Evolutionary conservation across 2,329 filamentous ascomycete genomes (phyloP).

Genomic region (Pseudopyrenochaeta lycopersici): DNA sequence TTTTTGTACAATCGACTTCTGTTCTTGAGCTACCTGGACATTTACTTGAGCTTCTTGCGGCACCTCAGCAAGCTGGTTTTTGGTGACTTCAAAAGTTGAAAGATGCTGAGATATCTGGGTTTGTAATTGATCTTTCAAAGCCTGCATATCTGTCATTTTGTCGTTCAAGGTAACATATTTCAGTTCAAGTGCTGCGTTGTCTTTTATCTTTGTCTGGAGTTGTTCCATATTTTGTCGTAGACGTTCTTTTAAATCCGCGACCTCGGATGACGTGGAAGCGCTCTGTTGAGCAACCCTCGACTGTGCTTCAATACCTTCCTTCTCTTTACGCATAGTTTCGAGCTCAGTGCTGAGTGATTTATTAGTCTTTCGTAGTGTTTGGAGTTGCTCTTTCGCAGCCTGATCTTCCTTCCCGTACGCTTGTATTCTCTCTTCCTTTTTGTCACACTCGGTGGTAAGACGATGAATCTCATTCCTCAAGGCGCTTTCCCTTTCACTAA

Average conservation of each 20-base stretch:
- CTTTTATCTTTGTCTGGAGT: slow-evolving; percentile 6
- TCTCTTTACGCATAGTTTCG: slow-evolving; percentile 13
- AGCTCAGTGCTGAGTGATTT: slow-evolving; percentile 11
- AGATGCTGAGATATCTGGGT: slow-evolving; percentile 17
- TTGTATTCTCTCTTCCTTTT: slow-evolving; percentile 15
- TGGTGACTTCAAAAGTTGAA: slow-evolving; percentile 7
- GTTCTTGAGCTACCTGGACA: slow-evolving; percentile 11
- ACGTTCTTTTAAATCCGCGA: slow-evolving; percentile 15
- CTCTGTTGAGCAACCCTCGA: slow-evolving; percentile 7
- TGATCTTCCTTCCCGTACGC: slow-evolving; percentile 11
- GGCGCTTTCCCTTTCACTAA: slow-evolving; percentile 20
- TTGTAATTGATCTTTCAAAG: slow-evolving; percentile 10
- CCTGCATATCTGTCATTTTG: slow-evolving; percentile 8
- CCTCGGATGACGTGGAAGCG: slow-evolving; percentile 8
- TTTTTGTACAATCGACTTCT: slow-evolving; percentile 6
- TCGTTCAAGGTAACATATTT: slow-evolving; percentile 2
- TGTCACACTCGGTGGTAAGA: slow-evolving; percentile 18
- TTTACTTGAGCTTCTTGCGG: slow-evolving; percentile 11
- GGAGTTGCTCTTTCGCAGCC: slow-evolving; percentile 8
- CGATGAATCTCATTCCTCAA: slow-evolving; percentile 23
- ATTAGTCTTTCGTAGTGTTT: slow-evolving; percentile 10
- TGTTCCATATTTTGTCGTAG: slow-evolving; percentile 11
- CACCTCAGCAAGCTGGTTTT: slow-evolving; percentile 4
- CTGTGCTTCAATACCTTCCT: slow-evolving; percentile 10
- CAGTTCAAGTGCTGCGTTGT: slow-evolving; percentile 5